A percentile compares a stretch with the other conserved stretches of the same genome.
Evolutionary conservation across 352 stramenopile genomes (phyloP).

Genomic region (Elongisporangium prolatum): DNA sequence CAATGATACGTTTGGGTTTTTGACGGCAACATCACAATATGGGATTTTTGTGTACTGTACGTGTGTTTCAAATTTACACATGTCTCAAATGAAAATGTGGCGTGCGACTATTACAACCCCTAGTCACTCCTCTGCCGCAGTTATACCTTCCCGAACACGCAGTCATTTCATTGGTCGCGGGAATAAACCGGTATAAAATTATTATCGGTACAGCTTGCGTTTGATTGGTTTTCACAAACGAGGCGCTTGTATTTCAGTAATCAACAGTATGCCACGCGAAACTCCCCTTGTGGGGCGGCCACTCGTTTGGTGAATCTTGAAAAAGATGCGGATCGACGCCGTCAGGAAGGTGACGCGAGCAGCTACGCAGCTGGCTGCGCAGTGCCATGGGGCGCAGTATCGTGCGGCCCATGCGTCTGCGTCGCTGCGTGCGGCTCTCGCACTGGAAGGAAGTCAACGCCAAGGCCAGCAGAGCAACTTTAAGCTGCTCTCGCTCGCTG

Average conservation of each 20-base stretch:
- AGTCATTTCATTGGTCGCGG: not conserved
- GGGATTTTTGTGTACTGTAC: too few species aligned
- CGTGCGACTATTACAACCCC: not conserved
- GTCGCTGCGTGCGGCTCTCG: conserved; percentile 38
- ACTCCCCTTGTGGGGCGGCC: not conserved
- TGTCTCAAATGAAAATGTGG: not conserved
- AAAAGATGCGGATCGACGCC: conserved; percentile 53
- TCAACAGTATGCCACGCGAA: not conserved
- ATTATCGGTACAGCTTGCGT: not conserved
- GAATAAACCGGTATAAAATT: not conserved
- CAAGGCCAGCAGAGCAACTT: conserved; percentile 5
- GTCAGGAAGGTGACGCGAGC: conserved; percentile 32
- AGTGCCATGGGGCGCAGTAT: conserved; percentile 22
- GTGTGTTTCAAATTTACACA: not conserved
- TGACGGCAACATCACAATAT: not conserved
- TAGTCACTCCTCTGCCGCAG: not conserved
- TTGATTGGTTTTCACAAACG: not conserved
- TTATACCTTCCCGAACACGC: not conserved
- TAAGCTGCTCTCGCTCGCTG: conserved; percentile 14
- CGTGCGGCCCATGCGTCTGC: conserved; percentile 20
- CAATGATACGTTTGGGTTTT: not conserved
- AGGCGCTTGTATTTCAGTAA: not conserved
- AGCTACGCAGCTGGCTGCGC: conserved; percentile 34
- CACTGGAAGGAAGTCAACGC: conserved; percentile 33
- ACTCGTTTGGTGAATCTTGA: conserved; percentile 16